Evolutionary conservation across 306 rosid genomes (phyloP), one percentile per base, ranked within the genome.

Genomic region (Morella rubra): DNA sequence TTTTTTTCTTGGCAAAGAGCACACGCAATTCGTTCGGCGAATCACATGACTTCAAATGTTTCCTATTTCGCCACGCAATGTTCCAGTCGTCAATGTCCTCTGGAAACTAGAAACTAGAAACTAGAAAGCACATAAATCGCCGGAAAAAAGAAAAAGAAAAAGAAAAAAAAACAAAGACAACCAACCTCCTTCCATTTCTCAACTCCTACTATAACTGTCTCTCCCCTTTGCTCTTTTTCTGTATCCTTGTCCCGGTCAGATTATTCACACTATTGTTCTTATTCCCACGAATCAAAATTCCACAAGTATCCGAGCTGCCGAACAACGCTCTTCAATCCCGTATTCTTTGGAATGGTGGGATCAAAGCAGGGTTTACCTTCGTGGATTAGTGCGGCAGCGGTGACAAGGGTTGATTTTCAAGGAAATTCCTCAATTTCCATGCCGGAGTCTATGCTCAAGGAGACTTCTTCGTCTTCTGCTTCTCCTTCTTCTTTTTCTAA

Each of bases 331-430:
- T 16, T 16, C 7, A 42, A 18, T 65, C 6, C 47, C 32, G 3
- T 41, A 42, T 27, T 27, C 67, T 24, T 58, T 65, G 55, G 64
- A 76, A 87, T 80, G 90, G 90, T 73, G 82, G 85, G 74, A 1
- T 84, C 87, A 22, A 75, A 79, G 71, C 86, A 75, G 24, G 56
- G 80, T 73, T 54, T 83, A 18, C 87, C 90, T 74, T 76, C 87
- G 19, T 84, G 92, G 89, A 53, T 82, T 32, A 79, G 73, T 79
- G 82, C 85, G 15, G 82, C 86, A 9, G 82, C 93, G 0, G 79
- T 77, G 5, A 58, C 62, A 46, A 78, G 75, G 55, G 87, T 84
- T 82, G 87, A 81, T 80, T 78, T 77, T 37, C 84, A 88, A 46
- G 77, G 78, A 62, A 83, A 80, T 52, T 73, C 66, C 72, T 81